Conservation (phyloP, 306 rosid species). For the Rosa rugosa region DNA sequence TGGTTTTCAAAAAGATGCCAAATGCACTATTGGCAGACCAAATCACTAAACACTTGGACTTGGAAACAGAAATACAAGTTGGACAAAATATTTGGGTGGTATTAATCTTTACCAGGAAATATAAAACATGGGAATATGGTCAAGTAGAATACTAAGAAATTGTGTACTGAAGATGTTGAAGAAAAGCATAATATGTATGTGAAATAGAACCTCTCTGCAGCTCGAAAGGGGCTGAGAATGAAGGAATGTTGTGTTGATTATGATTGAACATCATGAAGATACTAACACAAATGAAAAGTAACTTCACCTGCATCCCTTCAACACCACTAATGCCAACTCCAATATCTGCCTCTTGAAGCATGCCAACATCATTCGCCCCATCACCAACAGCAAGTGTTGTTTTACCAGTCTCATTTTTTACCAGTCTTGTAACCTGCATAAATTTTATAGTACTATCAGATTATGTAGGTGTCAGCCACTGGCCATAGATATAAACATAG, state of each 20-base stretch:
- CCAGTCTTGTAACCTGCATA: slow-evolving; percentile 76
- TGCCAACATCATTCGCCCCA: slow-evolving; percentile 94
- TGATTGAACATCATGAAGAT: background rate
- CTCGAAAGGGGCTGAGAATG: background rate
- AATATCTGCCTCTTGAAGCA: slow-evolving; percentile 95
- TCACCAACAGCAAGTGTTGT: slow-evolving; percentile 79
- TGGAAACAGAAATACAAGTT: background rate
- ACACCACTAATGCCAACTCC: slow-evolving; percentile 93
- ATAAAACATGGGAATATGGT: background rate
- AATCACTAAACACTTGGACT: background rate
- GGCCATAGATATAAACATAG: background rate
- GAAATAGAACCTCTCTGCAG: background rate
- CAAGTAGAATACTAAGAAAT: background rate
- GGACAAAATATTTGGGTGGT: background rate
- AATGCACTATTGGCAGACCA: background rate
- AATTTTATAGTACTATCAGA: slow-evolving; percentile 26
- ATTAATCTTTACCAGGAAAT: background rate
- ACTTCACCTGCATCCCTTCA: slow-evolving; percentile 89
- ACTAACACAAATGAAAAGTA: slow-evolving; percentile 19
- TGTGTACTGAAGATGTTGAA: background rate
- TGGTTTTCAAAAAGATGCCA: background rate
- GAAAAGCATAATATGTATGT: background rate
- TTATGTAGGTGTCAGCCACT: slow-evolving; percentile 13
- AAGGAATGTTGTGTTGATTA: slow-evolving; percentile 2
- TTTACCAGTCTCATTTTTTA: slow-evolving; percentile 67